Evolutionary conservation across 805 yeast species (phyloP).

Genomic region (Candida pseudofarinosa): DNA sequence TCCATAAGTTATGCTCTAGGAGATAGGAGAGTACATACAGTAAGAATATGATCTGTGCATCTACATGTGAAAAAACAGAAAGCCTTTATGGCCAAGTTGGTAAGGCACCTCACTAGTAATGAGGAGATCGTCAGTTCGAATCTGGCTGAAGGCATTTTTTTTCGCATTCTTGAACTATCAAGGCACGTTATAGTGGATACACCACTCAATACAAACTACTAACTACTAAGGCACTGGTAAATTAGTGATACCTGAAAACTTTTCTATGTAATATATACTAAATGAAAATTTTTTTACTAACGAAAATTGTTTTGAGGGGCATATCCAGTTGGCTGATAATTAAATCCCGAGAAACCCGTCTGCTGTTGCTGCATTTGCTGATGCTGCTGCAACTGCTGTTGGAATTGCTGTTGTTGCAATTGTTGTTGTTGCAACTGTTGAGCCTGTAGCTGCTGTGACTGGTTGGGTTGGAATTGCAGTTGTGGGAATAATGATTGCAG

Average conservation of each 20-base stretch:
- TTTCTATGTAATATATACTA: too few species aligned
- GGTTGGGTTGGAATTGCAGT: neutral
- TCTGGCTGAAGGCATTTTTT: conserved; percentile 8
- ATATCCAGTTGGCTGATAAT: conserved; percentile 10
- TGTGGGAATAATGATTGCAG: conserved; percentile 1
- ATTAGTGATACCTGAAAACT: too few species aligned
- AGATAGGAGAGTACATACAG: too few species aligned
- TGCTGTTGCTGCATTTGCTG: conserved; percentile 11
- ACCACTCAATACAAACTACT: too few species aligned
- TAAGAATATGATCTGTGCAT: too few species aligned
- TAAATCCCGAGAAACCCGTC: conserved; percentile 5
- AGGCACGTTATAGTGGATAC: too few species aligned
- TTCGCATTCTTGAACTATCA: neutral
- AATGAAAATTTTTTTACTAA: too few species aligned
- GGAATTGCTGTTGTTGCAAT: conserved; percentile 12
- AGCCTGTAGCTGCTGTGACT: conserved; percentile 8
- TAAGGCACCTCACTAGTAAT: conserved; percentile 10
- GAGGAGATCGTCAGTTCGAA: conserved; percentile 10
- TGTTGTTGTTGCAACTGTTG: conserved; percentile 8
- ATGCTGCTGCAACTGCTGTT: conserved; percentile 12
- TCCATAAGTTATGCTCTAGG: too few species aligned
- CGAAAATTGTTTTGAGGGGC: conserved; percentile 4
- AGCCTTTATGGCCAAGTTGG: conserved; percentile 7
- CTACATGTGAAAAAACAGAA: too few species aligned
- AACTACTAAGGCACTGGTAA: too few species aligned